Evolutionary conservation across 2,329 filamentous ascomycete genomes (phyloP).

Genomic region (Berkeleyomyces basicola): DNA sequence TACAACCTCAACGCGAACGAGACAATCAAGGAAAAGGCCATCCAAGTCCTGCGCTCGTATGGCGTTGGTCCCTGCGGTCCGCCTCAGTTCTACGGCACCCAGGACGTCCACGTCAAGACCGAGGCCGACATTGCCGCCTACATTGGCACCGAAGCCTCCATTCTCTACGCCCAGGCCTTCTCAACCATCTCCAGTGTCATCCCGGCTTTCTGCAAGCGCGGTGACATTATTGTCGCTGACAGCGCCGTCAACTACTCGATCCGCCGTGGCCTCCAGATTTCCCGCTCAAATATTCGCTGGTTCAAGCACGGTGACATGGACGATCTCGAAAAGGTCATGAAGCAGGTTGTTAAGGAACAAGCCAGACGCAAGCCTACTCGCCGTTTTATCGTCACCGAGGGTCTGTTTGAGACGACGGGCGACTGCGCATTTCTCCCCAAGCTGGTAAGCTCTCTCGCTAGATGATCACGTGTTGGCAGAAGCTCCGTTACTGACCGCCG

Average conservation of each 20-base stretch:
- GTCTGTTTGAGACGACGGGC: conserved; percentile 77
- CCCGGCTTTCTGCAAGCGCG: conserved; percentile 89
- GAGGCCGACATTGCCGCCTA: conserved; percentile 87
- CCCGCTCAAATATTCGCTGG: conserved; percentile 79
- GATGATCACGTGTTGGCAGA: background rate
- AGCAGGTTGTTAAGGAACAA: conserved; percentile 76
- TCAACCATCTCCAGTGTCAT: conserved; percentile 96
- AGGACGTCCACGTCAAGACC: conserved; percentile 95
- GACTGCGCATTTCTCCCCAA: conserved; percentile 74
- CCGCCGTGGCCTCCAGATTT: conserved; percentile 85
- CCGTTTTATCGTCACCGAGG: conserved; percentile 91
- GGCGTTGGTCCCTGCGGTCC: conserved; percentile 94
- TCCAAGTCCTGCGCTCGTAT: conserved; percentile 84
- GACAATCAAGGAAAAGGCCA: conserved; percentile 82
- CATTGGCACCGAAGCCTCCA: conserved; percentile 73
- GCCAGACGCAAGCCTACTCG: conserved; percentile 72
- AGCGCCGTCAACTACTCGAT: conserved; percentile 86
- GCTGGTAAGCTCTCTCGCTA: conserved; percentile 39
- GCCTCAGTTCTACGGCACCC: conserved; percentile 94
- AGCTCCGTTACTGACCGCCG: conserved; percentile 11
- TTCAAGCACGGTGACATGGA: conserved; percentile 95
- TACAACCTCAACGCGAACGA: conserved; percentile 95
- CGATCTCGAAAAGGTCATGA: conserved; percentile 72
- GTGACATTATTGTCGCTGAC: conserved; percentile 93
- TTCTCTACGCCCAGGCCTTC: conserved; percentile 91